phyloP scores from a whole-genome alignment of 768 basidiomycete genomes.

The Ephemerocybe angulata region DNA sequence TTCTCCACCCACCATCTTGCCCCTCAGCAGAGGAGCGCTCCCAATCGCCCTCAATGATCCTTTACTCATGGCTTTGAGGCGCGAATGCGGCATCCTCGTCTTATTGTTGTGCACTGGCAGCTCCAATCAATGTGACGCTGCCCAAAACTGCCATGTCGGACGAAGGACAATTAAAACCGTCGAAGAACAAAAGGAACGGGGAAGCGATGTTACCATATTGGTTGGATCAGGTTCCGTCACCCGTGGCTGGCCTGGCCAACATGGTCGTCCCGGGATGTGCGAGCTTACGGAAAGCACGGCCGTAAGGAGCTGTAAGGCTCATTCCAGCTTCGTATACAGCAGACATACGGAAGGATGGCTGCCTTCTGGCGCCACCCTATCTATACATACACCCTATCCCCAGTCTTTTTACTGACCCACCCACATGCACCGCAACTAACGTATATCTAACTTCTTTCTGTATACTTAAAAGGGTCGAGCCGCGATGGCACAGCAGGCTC shows the following conservation, averaged over 20 bases:
- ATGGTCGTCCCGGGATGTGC: no score
- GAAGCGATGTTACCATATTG: background rate
- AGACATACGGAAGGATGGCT: no score
- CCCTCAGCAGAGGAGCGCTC: background rate
- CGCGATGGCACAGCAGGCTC: no score
- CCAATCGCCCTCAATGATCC: background rate
- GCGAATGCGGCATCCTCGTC: background rate
- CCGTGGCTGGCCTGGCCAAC: background rate
- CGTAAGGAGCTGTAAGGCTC: background rate
- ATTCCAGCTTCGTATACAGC: no score
- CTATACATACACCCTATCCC: no score
- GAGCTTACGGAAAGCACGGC: background rate
- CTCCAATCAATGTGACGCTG: background rate
- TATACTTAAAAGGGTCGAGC: no score
- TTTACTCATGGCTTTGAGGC: conserved; percentile 1
- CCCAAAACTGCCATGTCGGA: background rate
- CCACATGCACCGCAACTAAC: no score
- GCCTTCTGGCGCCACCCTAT: no score
- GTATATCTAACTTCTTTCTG: no score
- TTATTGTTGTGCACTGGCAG: conserved; percentile 2
- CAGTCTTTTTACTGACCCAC: no score
- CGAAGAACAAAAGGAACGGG: background rate
- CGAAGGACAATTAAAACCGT: conserved; percentile 2
- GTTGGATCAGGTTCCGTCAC: conserved; percentile 1
- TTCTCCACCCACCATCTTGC: background rate